Base-by-base conservation (phyloP, 768 basidiomycete species). In the Calocera viscosa region DNA sequence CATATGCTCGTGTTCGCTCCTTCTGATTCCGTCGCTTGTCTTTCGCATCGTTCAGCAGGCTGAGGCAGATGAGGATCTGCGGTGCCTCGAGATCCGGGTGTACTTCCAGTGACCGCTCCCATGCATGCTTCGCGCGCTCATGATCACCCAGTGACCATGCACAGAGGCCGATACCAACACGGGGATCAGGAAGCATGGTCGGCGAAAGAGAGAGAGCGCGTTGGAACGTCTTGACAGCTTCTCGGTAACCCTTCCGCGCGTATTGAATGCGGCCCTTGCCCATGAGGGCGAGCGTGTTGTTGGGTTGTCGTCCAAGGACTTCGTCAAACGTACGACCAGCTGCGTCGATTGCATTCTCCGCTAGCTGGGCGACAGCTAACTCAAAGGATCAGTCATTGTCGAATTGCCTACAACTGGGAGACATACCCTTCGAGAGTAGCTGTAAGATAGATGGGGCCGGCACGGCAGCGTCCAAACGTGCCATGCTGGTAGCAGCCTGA, bases 101-200 rank as follows among this genome's bases (percentile, higher is more conserved):
- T 70, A 93, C 84, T 76, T 90, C 90, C 65, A 91, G 74, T 70
- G 90, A 90, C 35, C 94, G 82, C 72, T 93, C 83, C 95, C 96
- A 99, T 0, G 95, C 95, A 26, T 83, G 83, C 70, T 85, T 87
- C 0, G 95, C 96, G 70, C 87, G 88, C 1, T 82, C 80, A 68
- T 87, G 88, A 71, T 95, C 84, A 67, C 89, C 89, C 78, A 96
- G 79, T 2, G 89, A 85, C 92, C 91, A 98, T 24, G 93, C 79
- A 76, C 95, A 97, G 2, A 99, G 78, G 10, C 96, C 96, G 41
- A 98, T 91, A 19, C 96, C 96, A 67, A 98, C 89, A 7, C 96
- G 85, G 35, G 96, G 95, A 75, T 99, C 95, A 0, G 95, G 96
- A 28, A 81, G 78, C 76, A 90, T 93, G 19, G 81, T 77, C 0